Conservation (phyloP, 225 moss, liverwort and hornwort genomes). For the Pseudoscleropodium purum region DNA sequence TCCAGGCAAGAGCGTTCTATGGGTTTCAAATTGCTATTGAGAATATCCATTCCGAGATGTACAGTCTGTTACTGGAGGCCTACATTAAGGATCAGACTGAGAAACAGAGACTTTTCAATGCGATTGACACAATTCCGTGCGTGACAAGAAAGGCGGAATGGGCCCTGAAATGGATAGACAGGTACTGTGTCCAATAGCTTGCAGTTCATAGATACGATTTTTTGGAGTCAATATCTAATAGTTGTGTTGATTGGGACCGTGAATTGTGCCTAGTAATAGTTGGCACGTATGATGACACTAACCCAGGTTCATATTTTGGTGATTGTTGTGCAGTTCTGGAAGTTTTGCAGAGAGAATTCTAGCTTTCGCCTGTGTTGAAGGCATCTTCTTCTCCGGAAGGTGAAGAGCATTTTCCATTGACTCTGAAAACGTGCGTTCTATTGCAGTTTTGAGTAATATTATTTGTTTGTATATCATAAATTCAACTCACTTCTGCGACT, state of each 20-base stretch:
- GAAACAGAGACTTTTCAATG: slow-evolving; percentile 72
- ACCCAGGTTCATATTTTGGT: neutral
- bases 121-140: slow-evolving; percentile 78
- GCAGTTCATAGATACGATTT: neutral
- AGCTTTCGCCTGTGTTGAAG: slow-evolving; percentile 94
- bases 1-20: slow-evolving; percentile 74
- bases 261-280: neutral
- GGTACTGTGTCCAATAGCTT: slow-evolving; percentile 10
- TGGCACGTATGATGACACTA: too few relatives aligned
- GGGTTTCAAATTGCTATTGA: slow-evolving; percentile 95
- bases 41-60: slow-evolving; percentile 98
- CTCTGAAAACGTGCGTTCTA: neutral
- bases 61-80: slow-evolving; percentile 72
- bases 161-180: slow-evolving; percentile 94
- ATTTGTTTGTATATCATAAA: neutral
- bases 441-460: neutral
- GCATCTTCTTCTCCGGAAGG: slow-evolving; percentile 97
- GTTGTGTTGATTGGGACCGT: neutral
- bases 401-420: neutral
- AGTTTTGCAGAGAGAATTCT: slow-evolving; percentile 83
- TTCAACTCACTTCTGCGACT: neutral
- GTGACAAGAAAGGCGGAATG: slow-evolving; percentile 80
- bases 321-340: slow-evolving; percentile 17
- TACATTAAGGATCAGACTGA: slow-evolving; percentile 81
- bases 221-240: neutral